phyloP scores from a whole-genome alignment of 768 basidiomycete species.

The Boletellus emodensis region DNA sequence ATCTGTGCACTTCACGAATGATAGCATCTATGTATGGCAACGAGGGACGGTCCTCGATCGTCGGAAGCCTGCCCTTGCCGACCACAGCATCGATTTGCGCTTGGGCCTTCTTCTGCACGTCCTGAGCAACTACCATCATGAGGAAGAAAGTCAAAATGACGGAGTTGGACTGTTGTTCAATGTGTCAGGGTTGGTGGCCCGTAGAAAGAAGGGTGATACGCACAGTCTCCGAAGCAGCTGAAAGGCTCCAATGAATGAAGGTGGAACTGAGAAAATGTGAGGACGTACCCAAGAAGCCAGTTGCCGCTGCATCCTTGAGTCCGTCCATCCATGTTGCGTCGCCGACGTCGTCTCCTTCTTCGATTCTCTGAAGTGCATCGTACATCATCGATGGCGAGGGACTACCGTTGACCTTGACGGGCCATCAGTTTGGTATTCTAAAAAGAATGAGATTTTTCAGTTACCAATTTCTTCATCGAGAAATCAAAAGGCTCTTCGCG shows the following conservation, averaged over 20 bases:
- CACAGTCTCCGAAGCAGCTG: constrained; percentile 11
- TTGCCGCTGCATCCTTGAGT: constrained; percentile 11
- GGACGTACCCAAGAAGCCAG: constrained; percentile 5
- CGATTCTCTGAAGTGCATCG: constrained; percentile 5
- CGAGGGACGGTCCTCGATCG: constrained; percentile 5
- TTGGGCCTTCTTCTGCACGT: constrained; percentile 12
- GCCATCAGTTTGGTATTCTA: not conserved
- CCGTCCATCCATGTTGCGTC: constrained; percentile 3
- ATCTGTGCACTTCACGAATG: constrained; percentile 4
- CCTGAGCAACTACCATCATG: constrained; percentile 4
- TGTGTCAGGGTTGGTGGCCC: not conserved
- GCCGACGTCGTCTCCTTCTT: not conserved
- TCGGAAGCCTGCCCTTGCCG: constrained; percentile 4
- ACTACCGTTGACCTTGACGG: not conserved
- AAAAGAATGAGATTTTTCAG: not conserved
- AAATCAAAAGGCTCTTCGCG: not conserved
- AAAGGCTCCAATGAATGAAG: not conserved
- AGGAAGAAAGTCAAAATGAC: constrained; percentile 8
- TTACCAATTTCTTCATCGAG: constrained; percentile 4
- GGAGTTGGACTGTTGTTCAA: not conserved
- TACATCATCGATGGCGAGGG: constrained; percentile 5
- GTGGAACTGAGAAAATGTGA: no score
- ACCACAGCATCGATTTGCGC: constrained; percentile 10
- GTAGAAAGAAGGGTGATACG: not conserved
- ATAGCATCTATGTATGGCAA: constrained; percentile 9